Conservation (phyloP, 768 basidiomycete species). For the Collybiopsis luxurians region DNA sequence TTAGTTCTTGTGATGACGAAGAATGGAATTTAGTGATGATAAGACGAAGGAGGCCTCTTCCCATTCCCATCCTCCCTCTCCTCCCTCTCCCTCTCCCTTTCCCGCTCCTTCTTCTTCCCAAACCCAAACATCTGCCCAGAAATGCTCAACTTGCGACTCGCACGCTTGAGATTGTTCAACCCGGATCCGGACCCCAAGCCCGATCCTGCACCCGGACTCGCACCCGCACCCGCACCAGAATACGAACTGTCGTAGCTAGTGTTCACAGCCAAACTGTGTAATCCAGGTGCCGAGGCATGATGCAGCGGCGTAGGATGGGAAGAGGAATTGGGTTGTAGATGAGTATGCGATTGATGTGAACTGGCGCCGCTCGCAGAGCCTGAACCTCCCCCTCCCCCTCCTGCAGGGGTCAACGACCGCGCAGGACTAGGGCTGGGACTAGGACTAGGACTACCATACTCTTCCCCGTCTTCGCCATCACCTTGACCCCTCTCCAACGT, state of each 20-base stretch:
- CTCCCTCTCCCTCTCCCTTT: constrained; percentile 21
- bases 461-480: background rate
- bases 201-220: background rate
- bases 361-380: background rate
- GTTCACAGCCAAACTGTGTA: too few species aligned
- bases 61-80: constrained; percentile 5
- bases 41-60: background rate
- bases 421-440: background rate
- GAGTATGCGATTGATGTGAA: background rate
- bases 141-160: constrained; percentile 68
- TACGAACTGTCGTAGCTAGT: too few species aligned
- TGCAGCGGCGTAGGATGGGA: background rate
- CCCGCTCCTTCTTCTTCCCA: constrained; percentile 46
- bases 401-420: too few species aligned
- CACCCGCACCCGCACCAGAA: background rate
- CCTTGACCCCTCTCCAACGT: background rate
- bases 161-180: constrained; percentile 28
- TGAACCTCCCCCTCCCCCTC: too few species aligned
- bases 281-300: too few species aligned
- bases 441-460: background rate
- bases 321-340: background rate
- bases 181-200: background rate
- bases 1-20: too few species aligned
- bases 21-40: background rate
- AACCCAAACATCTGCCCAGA: constrained; percentile 51